Evolutionary conservation across 2,329 filamentous ascomycete genomes (phyloP).

Genomic region (Fusarium dlaminii): DNA sequence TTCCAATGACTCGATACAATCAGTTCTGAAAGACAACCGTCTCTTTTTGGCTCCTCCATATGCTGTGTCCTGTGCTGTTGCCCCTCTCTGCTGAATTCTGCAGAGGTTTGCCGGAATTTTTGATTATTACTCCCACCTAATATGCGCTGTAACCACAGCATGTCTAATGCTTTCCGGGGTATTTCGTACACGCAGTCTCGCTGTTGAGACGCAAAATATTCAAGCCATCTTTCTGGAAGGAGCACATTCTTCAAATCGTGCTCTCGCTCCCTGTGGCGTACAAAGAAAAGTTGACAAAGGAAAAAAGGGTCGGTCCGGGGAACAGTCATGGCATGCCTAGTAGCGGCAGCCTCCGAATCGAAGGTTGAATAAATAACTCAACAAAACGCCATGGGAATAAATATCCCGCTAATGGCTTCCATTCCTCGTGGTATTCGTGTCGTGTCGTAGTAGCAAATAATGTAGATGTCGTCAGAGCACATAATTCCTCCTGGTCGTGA

Average conservation of each 20-base stretch:
- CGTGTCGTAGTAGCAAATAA: conserved; percentile 38
- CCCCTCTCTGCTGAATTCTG: conserved; percentile 31
- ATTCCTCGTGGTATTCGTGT: conserved; percentile 45
- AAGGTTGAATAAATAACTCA: conserved; percentile 31
- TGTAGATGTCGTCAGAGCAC: conserved; percentile 29
- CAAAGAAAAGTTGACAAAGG: conserved; percentile 24
- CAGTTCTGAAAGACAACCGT: conserved; percentile 24
- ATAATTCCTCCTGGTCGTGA: conserved; percentile 19
- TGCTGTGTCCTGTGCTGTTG: conserved; percentile 26
- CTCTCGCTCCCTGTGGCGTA: conserved; percentile 4
- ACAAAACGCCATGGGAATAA: conserved; percentile 38
- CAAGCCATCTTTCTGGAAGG: conserved; percentile 10
- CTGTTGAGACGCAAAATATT: conserved; percentile 39
- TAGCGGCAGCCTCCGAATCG: conserved; percentile 19
- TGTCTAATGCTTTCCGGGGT: conserved; percentile 44
- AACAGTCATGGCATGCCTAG: conserved; percentile 17
- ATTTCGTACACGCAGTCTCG: conserved; percentile 46
- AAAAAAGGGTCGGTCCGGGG: conserved; percentile 17
- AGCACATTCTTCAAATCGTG: conserved; percentile 10
- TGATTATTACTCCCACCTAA: conserved; percentile 41
- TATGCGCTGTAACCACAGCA: conserved; percentile 42
- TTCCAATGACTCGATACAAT: conserved; percentile 32
- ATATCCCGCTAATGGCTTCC: conserved; percentile 32
- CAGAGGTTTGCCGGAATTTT: conserved; percentile 37
- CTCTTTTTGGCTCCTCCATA: conserved; percentile 25